These are phyloP conservation scores for Medicago lupulina DNA, from an alignment of 306 rosid species.

Conservation along the genomic window DNA sequence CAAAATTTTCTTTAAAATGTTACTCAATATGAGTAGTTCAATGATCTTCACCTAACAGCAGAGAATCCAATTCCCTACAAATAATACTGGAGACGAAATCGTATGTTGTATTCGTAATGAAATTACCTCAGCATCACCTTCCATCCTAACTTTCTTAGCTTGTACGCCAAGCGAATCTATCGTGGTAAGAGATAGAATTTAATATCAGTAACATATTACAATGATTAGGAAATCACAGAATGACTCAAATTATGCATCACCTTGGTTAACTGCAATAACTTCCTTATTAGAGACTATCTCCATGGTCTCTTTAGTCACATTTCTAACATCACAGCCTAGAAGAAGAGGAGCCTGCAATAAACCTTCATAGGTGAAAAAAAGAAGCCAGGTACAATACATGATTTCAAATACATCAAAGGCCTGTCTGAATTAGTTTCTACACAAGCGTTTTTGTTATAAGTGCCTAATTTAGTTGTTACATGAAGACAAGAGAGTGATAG, in stretches of 20 bases:
- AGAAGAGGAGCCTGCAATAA: slow-evolving; percentile 92
- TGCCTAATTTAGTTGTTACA: neutral
- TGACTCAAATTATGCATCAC: slow-evolving; percentile 42
- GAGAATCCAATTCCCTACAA: too few relatives aligned
- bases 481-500: slow-evolving; percentile 10
- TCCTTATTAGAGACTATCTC: slow-evolving; percentile 71
- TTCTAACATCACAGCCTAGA: slow-evolving; percentile 87
- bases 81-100: neutral
- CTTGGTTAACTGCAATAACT: slow-evolving; percentile 88
- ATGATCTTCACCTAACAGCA: neutral
- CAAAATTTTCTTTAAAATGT: neutral
- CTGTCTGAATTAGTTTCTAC: too few relatives aligned
- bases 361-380: slow-evolving; percentile 7
- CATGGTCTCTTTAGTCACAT: slow-evolving; percentile 73
- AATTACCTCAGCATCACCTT: slow-evolving; percentile 83
- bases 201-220: neutral
- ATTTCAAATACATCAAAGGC: neutral
- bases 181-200: neutral
- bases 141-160: slow-evolving; percentile 87
- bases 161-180: slow-evolving; percentile 86
- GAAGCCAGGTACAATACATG: neutral
- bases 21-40: neutral
- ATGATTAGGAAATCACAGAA: neutral
- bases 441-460: too few relatives aligned
- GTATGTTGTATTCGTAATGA: neutral